phyloP scores from a whole-genome alignment of 305 asterid genomes.

The Solanum hybrid region DNA sequence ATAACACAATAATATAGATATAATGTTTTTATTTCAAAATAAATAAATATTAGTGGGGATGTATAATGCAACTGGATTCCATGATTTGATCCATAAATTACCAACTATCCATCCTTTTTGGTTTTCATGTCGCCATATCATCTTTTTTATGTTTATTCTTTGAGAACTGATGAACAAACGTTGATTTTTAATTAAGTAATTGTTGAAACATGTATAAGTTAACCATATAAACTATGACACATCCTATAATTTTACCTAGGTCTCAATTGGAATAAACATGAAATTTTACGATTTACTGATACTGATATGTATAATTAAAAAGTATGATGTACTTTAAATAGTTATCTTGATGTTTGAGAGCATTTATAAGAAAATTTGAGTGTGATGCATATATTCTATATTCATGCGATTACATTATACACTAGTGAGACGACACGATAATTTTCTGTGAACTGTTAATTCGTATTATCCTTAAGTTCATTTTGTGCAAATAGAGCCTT shows the following conservation, averaged over 20 bases:
- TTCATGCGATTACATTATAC: no score
- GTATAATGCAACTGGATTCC: not conserved
- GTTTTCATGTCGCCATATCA: not conserved
- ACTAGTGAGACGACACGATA: no score
- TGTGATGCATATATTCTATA: no score
- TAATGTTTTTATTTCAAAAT: not conserved
- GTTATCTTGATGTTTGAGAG: no score
- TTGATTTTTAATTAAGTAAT: no score
- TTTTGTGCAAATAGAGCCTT: not conserved
- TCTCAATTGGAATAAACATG: no score
- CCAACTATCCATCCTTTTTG: not conserved
- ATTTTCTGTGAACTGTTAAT: not conserved
- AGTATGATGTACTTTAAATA: no score
- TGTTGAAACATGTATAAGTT: not conserved
- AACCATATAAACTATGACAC: not conserved
- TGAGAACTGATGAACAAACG: accelerated
- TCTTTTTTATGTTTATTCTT: not conserved
- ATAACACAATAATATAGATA: not conserved
- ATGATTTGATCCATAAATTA: not conserved
- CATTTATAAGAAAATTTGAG: no score
- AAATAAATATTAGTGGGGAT: not conserved
- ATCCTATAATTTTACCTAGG: not conserved
- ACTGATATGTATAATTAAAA: no score
- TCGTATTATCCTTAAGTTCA: not conserved
- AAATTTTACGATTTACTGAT: no score